Evolutionary conservation across 305 asterid species (phyloP).

Genomic region (Fraxinus latifolia): DNA sequence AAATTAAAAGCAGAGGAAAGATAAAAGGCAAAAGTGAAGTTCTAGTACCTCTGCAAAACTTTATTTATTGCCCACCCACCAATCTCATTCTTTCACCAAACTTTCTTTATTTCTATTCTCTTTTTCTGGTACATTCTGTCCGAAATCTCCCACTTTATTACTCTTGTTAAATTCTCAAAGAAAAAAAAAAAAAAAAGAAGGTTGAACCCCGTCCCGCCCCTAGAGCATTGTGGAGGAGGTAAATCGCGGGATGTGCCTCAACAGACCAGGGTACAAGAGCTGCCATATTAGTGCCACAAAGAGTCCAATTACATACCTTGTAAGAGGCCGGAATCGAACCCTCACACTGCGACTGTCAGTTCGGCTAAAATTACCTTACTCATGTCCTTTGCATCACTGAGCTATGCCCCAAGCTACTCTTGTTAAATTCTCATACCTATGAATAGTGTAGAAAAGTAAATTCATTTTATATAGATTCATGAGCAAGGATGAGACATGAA

Average conservation of each 20-base stretch:
- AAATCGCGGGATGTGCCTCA: too few relatives aligned
- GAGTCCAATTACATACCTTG: too few relatives aligned
- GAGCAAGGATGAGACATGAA: not conserved
- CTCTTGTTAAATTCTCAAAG: not conserved
- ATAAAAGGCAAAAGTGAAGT: not conserved
- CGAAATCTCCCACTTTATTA: not conserved
- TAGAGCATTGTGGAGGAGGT: too few relatives aligned
- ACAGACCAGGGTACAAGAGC: too few relatives aligned
- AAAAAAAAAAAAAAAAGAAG: too few relatives aligned
- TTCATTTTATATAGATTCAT: not conserved
- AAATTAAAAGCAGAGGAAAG: slow-evolving; percentile 23
- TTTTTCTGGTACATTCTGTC: not conserved
- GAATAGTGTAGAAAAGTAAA: not conserved
- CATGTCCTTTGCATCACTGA: too few relatives aligned
- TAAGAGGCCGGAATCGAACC: too few relatives aligned
- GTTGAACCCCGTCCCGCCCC: too few relatives aligned
- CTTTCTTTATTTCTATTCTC: not conserved
- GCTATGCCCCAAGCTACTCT: not conserved
- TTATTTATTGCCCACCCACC: slow-evolving; percentile 31
- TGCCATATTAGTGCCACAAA: too few relatives aligned
- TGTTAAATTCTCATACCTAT: not conserved
- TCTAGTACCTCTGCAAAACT: not conserved
- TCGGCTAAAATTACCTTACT: too few relatives aligned
- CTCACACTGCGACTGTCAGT: too few relatives aligned
- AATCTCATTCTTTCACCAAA: slow-evolving; percentile 21